Conservation (phyloP, 2,329 filamentous ascomycete genomes). For the Gnomoniopsis smithogilvyi region DNA sequence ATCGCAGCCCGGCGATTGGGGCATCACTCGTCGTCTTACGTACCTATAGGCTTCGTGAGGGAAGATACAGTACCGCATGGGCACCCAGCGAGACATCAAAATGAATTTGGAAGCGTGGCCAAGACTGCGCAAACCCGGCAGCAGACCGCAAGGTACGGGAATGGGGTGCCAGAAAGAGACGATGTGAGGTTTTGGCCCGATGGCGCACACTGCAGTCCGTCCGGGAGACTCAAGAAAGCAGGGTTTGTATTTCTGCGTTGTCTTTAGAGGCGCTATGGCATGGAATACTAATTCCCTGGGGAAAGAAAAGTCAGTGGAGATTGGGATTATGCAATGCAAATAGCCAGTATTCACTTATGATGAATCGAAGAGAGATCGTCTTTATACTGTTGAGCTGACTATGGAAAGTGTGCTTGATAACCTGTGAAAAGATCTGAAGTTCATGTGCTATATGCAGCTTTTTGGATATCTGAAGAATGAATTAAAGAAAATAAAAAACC, state of each 20-base stretch:
- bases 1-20: constrained; percentile 4
- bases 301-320: background rate
- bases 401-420: background rate
- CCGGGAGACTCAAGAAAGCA: background rate
- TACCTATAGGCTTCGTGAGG: background rate
- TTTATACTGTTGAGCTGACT: background rate
- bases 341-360: constrained; percentile 20
- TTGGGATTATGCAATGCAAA: constrained; percentile 11
- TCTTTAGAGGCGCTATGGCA: background rate
- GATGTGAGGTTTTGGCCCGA: background rate
- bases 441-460: too few relatives aligned
- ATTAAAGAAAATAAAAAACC: too few relatives aligned
- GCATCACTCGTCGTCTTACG: background rate
- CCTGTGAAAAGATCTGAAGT: background rate
- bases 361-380: constrained; percentile 4
- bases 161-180: background rate
- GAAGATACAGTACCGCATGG: background rate
- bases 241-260: background rate
- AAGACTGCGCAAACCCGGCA: background rate
- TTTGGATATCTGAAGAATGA: too few relatives aligned
- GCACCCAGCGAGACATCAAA: background rate
- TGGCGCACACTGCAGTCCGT: background rate
- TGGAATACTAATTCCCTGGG: background rate
- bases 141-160: background rate
- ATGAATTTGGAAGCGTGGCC: background rate